Base-by-base conservation (phyloP, 306 rosid species). In the Prosopis cineraria region DNA sequence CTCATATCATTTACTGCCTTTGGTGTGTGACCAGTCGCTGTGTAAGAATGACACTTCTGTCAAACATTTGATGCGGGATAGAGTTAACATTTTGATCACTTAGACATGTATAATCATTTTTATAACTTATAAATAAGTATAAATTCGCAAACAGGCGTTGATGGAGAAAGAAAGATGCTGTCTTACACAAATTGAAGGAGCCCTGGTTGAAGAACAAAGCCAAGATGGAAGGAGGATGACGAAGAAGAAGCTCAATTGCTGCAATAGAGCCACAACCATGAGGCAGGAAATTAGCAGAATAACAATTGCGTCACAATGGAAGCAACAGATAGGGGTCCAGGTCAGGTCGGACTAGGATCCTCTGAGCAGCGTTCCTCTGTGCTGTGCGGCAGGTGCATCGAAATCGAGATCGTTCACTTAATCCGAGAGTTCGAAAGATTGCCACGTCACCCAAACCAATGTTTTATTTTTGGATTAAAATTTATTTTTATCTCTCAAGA, bases 31-130 rank as follows among this genome's bases (percentile, higher is more conserved):
- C n/a, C n/a, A n/a, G n/a, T n/a, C n/a, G 36, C 36, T 33, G 36
- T 4, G 36, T 45, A 64, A 39, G 53, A 40, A 78, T 16, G 60
- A 79, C 59, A 45, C 70, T 60, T 60, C 58, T 37, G 73, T 64
- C 17, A 29, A 75, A 52, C 69, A 69, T 50, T 66, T 22, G 6
- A 7, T 20, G 11, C 59, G 25, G 27, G 27, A 37, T 8, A 22
- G 20, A 52, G 13, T 8, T 52, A 19, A 52, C 59, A 52, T 20
- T 52, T 1, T 52, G 25, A 20, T 7, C 29, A 20, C 29, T 6
- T 20, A 29, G 59, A 10, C 59, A 52, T 52, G 6, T n/a, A 52
- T 8, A 52, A 10, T 20, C 29, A 52, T 52, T 52, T 65, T 52
- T 2, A 52, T 52, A 7, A 52, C 9, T 52, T 20, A 8, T 22